Base-by-base conservation (phyloP, 2,329 filamentous ascomycete genomes). In the Pseudopithomyces chartarum region DNA sequence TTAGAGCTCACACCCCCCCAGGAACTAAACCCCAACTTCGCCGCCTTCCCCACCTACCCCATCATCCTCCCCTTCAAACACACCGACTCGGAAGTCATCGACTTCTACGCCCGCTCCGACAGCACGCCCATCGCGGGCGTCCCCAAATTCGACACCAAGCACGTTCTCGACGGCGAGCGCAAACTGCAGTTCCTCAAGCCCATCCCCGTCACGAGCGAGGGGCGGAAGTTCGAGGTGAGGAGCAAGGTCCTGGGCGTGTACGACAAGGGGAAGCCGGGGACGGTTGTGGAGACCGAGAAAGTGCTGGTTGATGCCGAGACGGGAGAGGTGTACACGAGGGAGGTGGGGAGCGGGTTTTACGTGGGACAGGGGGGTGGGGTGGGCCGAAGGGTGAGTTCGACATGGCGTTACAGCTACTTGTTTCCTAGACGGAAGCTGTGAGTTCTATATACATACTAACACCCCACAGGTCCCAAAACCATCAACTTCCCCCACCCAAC, bases 11-110 rank as follows among this genome's bases (percentile, higher is more conserved):
- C 56, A 47, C 1, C 17, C 29, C n/a, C 20, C 0, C 63, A 94
- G 91, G 93, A 97, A 79, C 85, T 96, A 51, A 89, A 97, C 74
- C 91, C 92, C 44, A 84, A 90, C 56, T 97, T 97, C 75, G 79
- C 89, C 59, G 90, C 91, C 67, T 97, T 97, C 77, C 93, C 93
- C 17, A 96, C 92, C 42, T 96, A 96, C 76, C 86, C 91, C 19
- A 84, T 94, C 63, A 86, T 95, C 69, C 86, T 96, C 42, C 87
- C 90, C 39, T 96, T 96, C 85, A 96, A 96, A 78, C 85, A 87
- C 66, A 86, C 84, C 57, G 82, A 85, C 51, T 84, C 88, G 67
- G 92, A 96, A 69, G 89, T 93, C 51, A 84, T 92, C 66, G 90
- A 95, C 81, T 96, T 96, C 80, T 94, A 94, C 78, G 87, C 87